Base-by-base conservation (phyloP, 352 stramenopile species). In the Phytophthora megakarya region DNA sequence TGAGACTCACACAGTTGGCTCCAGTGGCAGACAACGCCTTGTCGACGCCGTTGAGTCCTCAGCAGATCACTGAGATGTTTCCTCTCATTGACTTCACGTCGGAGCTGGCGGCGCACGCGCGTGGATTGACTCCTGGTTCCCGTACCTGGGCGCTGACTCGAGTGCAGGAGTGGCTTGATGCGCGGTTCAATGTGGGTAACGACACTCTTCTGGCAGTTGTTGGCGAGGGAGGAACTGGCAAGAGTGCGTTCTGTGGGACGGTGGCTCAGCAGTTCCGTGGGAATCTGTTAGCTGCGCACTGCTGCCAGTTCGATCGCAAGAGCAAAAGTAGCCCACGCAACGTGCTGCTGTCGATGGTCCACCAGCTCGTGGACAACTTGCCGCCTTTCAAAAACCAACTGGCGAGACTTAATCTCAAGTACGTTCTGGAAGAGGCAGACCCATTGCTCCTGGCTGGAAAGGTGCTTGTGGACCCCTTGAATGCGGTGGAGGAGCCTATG, bases 21-120 rank as follows among this genome's bases (percentile, higher is more conserved):
- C 82, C 85, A 0, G 80, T 94, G 2, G 83, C 80, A 1, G 85
- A 94, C 58, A 76, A 77, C 23, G 80, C 75, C 39, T 67, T 94
- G 28, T 92, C 83, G 16, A 87, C 70, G 21, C 85, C 85, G 9
- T 57, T 94, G 25, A 54, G 62, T n/a, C 57, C 82, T 39, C 72
- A 88, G 50, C 80, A 92, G 55, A 89, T 94, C 54, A 82, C 91
- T 63, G 80, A 92, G n/a, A 74, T 92, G 65, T 94, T 94, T 69
- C 85, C 85, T 25, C 67, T 90, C 11, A 72, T 94, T n/a, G 85
- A 92, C 69, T 84, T 63, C 32, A 76, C 74, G 8, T 67, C 67
- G 1, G 83, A 91, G 18, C 65, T 90, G 5, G 58, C 77, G 11
- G 52, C 67, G 6, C 69, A 86, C 45, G 65, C 85, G 3, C 70